Conservation (phyloP, 106 monocot genomes). For the Alisma plantagoaquatica region DNA sequence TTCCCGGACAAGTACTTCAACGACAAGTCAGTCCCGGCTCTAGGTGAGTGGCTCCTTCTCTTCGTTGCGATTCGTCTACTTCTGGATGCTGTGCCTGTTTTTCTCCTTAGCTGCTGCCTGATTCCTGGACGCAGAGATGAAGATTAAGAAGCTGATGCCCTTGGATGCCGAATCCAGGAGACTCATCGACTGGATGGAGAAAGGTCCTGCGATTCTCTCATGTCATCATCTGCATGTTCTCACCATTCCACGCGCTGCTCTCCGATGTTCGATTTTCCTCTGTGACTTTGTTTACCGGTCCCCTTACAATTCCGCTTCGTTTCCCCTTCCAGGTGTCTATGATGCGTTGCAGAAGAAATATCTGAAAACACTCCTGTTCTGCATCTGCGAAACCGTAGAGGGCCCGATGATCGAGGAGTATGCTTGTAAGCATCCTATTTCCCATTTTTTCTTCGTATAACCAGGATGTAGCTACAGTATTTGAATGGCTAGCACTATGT, state of each 20-base stretch:
- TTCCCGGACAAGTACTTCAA: slow-evolving; percentile 97
- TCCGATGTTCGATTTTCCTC: too few relatives aligned
- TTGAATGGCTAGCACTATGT: too few relatives aligned
- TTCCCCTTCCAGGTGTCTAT: slow-evolving; percentile 80
- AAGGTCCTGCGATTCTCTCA: too few relatives aligned
- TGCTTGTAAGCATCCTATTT: slow-evolving; percentile 83
- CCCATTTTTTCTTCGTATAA: too few relatives aligned
- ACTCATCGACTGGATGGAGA: slow-evolving; percentile 99
- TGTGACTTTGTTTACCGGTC: too few relatives aligned
- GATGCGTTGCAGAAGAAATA: slow-evolving; percentile 98
- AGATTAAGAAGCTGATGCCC: slow-evolving; percentile 99
- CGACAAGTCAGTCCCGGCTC: slow-evolving; percentile 93
- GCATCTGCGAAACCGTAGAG: slow-evolving; percentile 75
- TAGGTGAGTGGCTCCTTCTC: slow-evolving; percentile 32
- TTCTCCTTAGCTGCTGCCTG: too few relatives aligned
- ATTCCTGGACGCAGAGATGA: slow-evolving; percentile 58
- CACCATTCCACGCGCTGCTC: too few relatives aligned
- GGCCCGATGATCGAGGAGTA: slow-evolving; percentile 99
- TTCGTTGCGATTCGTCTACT: too few relatives aligned
- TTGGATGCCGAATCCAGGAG: slow-evolving; percentile 83
- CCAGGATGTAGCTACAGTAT: too few relatives aligned
- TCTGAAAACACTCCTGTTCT: slow-evolving; percentile 86
- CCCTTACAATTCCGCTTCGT: too few relatives aligned
- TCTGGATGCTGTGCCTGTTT: too few relatives aligned
- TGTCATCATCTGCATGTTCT: too few relatives aligned